phyloP scores from a whole-genome alignment of 2,329 filamentous ascomycete genomes.

The Diplodia seriata region DNA sequence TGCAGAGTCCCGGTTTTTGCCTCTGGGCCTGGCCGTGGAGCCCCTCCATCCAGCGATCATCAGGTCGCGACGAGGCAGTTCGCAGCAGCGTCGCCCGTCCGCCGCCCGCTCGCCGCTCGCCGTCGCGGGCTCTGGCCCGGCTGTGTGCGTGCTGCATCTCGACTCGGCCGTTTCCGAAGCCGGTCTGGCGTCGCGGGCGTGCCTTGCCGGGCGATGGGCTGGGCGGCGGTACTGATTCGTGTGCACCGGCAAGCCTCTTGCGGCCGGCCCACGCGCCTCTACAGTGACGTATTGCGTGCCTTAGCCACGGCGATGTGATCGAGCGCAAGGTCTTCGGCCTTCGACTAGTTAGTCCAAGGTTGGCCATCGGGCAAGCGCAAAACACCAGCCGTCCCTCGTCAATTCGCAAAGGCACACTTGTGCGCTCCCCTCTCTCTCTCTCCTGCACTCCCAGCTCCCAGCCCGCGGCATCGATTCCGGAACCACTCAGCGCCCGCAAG shows the following conservation, averaged over 20 bases:
- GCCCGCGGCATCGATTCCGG: conserved; percentile 8
- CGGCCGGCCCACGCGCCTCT: conserved; percentile 24
- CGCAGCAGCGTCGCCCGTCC: neutral
- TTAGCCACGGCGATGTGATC: conserved; percentile 26
- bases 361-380: conserved; percentile 25
- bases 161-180: conserved; percentile 31
- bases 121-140: neutral
- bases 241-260: conserved; percentile 18
- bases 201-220: conserved; percentile 25
- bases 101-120: neutral
- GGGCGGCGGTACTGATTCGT: conserved; percentile 14
- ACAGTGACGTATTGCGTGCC: conserved; percentile 30
- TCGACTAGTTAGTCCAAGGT: conserved; percentile 1
- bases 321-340: conserved; percentile 19
- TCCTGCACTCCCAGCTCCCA: conserved; percentile 22
- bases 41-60: conserved; percentile 23
- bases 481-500: conserved; percentile 22
- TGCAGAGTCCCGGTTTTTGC: conserved; percentile 25
- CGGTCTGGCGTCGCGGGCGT: conserved; percentile 28
- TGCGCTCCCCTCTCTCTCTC: conserved; percentile 4
- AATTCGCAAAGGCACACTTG: conserved; percentile 24
- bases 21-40: conserved; percentile 6
- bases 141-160: conserved; percentile 9
- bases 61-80: neutral
- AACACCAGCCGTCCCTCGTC: conserved; percentile 29